Evolutionary conservation across 441 rosid genomes (phyloP), one percentile per base, ranked within the genome.

Genomic region (Breynia disticha): DNA sequence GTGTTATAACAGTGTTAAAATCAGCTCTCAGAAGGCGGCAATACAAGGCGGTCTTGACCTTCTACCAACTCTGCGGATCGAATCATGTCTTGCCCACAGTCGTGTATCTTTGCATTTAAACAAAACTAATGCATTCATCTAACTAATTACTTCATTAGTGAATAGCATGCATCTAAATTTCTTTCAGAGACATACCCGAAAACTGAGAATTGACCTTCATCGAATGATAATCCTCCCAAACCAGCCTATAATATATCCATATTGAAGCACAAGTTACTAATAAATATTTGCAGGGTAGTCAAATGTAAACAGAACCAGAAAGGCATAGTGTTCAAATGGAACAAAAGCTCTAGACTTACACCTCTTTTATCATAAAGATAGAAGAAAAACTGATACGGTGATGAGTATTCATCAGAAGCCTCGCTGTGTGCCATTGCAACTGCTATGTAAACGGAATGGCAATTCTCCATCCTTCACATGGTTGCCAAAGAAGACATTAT

Each of bases 351-450:
- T 42, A 50, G 46, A 70, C 72, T 50, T 72, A 91, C 98, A 62
- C 76, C 82, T 81, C 95, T 78, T 80, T 86, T 91, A 52, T 86
- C 98, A 46, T 91, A 86, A 21, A 91, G 76, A 65, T 86, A 88
- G 81, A 88, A 81, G 86, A 91, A 88, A 70, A 86, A 88, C 46
- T 91, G 95, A 72, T 77, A 78, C 0, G 98, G 95, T 11, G 98
- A 81, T 7, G 97, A 91, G 76, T 82, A 91, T 11, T 91, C 98
- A 9, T 88, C 95, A 5, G 95, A 91, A 56, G 35, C 78, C 56
- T 81, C 88, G 37, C 71, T 86, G 62, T 88, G 98, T 1, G 95
- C 97, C 97, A 91, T 88, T 49, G 98, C 98, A 59, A 86, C 86
- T 51, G 91, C 95, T 72, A 95, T 97, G 42, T 84, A 88, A 45